Evolutionary conservation across 2,329 filamentous ascomycete species (phyloP).

Genomic region (Eurotiales sp.): DNA sequence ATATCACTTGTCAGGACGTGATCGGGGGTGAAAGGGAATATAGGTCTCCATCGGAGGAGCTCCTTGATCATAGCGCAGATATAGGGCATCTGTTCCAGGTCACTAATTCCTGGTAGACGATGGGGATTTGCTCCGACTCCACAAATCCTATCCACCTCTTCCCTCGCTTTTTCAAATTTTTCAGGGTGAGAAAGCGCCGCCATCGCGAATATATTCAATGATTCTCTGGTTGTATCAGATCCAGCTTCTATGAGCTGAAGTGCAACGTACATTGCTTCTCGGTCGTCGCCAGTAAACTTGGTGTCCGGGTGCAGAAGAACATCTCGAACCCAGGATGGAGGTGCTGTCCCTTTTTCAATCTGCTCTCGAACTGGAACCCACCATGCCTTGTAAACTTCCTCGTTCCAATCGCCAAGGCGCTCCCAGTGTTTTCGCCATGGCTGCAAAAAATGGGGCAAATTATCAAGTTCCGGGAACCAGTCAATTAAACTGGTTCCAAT

Average conservation of each 20-base stretch:
- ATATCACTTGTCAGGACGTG: constrained; percentile 24
- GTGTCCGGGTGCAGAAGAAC: constrained; percentile 26
- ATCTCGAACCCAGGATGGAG: constrained; percentile 35
- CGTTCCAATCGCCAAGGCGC: constrained; percentile 30
- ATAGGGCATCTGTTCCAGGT: constrained; percentile 25
- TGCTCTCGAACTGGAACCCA: constrained; percentile 28
- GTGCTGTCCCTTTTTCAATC: constrained; percentile 26
- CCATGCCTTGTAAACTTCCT: constrained; percentile 33
- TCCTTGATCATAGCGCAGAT: constrained; percentile 27
- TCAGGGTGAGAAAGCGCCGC: constrained; percentile 25
- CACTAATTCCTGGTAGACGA: constrained; percentile 21
- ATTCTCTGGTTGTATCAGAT: constrained; percentile 42
- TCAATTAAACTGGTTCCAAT: constrained; percentile 35
- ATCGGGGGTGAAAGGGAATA: constrained; percentile 24
- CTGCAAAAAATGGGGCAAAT: constrained; percentile 26
- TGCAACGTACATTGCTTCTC: constrained; percentile 40
- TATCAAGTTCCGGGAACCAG: constrained; percentile 34
- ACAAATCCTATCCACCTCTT: constrained; percentile 3
- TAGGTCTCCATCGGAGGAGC: constrained; percentile 27
- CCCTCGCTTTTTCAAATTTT: constrained; percentile 20
- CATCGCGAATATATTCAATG: constrained; percentile 31
- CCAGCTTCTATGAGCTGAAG: constrained; percentile 43
- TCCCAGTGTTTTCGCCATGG: constrained; percentile 24
- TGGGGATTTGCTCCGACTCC: background rate
- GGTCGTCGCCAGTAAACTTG: constrained; percentile 30